These are phyloP conservation scores for Mimosa pudica DNA, from an alignment of 306 rosid species.

Conservation along the genomic window DNA sequence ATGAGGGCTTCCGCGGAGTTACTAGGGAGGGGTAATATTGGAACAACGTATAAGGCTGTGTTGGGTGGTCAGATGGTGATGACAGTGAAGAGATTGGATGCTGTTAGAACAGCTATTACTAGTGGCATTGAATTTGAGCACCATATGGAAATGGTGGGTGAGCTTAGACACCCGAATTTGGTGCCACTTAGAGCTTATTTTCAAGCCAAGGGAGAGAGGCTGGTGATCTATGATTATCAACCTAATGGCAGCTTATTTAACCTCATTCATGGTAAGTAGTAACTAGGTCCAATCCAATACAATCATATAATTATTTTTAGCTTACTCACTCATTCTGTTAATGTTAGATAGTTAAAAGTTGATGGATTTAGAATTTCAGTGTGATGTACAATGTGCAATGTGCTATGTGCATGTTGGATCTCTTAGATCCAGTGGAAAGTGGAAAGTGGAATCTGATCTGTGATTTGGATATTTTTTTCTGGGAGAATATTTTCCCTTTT, in stretches of 20 bases:
- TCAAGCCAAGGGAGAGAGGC: conserved; percentile 92
- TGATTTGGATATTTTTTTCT: conserved; percentile 17
- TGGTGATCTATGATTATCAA: conserved; percentile 81
- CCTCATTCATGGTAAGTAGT: conserved; percentile 74
- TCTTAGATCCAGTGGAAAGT: conserved; percentile 6
- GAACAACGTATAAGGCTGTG: conserved; percentile 92
- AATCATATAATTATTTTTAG: not conserved
- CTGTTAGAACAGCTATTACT: conserved; percentile 53
- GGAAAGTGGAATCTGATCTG: conserved; percentile 27
- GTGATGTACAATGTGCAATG: not conserved
- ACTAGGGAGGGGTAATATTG: conserved; percentile 78
- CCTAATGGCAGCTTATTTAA: conserved; percentile 89
- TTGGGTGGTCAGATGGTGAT: conserved; percentile 61
- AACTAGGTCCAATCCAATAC: not conserved
- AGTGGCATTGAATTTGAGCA: conserved; percentile 61
- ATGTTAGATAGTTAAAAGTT: not conserved
- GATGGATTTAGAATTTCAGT: conserved; percentile 25
- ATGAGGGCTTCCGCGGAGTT: conserved; percentile 98
- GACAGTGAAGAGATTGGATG: conserved; percentile 92
- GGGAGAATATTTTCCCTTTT: not conserved
- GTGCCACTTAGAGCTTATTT: conserved; percentile 79
- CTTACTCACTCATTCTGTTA: not conserved
- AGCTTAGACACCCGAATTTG: conserved; percentile 79
- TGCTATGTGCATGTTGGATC: not conserved
- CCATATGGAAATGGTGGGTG: conserved; percentile 68